Evolutionary conservation across 2,329 filamentous ascomycete species (phyloP).

Genomic region (Conoideocrella luteorostrata): DNA sequence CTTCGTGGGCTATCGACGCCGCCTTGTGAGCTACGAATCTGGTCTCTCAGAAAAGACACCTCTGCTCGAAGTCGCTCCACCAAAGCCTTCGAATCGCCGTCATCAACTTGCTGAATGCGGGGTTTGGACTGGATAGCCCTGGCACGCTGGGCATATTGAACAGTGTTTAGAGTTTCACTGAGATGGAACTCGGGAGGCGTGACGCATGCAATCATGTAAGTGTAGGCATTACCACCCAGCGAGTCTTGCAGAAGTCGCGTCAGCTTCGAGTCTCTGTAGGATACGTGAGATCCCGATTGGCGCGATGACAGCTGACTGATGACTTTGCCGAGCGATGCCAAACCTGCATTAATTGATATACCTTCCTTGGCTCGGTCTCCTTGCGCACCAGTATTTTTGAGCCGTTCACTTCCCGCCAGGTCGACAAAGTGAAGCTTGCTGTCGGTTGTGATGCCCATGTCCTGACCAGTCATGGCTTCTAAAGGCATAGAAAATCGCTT

Average conservation of each 20-base stretch:
- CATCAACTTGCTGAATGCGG: slow-evolving; percentile 87
- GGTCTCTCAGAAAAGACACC: slow-evolving; percentile 86
- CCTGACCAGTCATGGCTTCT: slow-evolving; percentile 64
- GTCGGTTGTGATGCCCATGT: slow-evolving; percentile 75
- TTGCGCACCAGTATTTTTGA: slow-evolving; percentile 95
- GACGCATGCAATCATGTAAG: slow-evolving; percentile 98
- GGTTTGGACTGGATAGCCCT: slow-evolving; percentile 97
- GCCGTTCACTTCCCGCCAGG: slow-evolving; percentile 87
- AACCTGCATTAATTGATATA: slow-evolving; percentile 94
- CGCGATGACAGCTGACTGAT: slow-evolving; percentile 95
- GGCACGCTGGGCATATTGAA: slow-evolving; percentile 93
- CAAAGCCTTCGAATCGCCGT: slow-evolving; percentile 86
- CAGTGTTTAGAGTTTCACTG: slow-evolving; percentile 94
- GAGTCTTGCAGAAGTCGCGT: slow-evolving; percentile 95
- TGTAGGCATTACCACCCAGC: slow-evolving; percentile 91
- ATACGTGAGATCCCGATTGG: slow-evolving; percentile 81
- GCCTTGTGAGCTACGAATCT: slow-evolving; percentile 77
- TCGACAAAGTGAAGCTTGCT: slow-evolving; percentile 99
- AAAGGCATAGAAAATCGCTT: slow-evolving; percentile 84
- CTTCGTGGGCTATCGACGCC: slow-evolving; percentile 50
- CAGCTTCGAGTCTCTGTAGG: slow-evolving; percentile 95
- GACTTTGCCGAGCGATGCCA: slow-evolving; percentile 93
- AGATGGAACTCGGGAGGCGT: slow-evolving; percentile 95
- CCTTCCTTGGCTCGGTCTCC: slow-evolving; percentile 92
- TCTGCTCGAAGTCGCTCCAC: slow-evolving; percentile 93